A percentile compares a stretch with the other conserved stretches of the same genome.
Evolutionary conservation across 495 filamentous ascomycete genomes (phyloP).

Genomic region (Penicillium psychrofluorescens): DNA sequence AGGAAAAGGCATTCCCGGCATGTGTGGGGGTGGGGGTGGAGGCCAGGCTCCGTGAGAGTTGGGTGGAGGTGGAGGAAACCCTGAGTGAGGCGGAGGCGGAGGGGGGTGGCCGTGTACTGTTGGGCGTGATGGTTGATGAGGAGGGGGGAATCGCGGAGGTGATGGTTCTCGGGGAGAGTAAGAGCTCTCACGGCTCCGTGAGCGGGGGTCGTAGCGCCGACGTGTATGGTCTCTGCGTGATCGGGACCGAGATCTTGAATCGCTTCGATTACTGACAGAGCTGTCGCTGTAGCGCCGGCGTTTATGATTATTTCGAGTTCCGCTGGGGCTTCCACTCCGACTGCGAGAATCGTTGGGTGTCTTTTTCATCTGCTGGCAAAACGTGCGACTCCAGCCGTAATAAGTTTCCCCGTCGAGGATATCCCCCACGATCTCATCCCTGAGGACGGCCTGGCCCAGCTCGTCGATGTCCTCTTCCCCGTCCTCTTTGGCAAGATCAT

Average conservation of each 20-base stretch:
- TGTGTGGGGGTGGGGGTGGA: conserved; percentile 32
- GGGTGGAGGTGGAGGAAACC: conserved; percentile 34
- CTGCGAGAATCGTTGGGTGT: conserved; percentile 23
- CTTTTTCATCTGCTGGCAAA: conserved; percentile 76
- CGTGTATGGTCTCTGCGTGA: conserved; percentile 11
- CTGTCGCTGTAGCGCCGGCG: conserved; percentile 45
- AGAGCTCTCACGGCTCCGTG: conserved; percentile 38
- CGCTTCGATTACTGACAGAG: conserved; percentile 26
- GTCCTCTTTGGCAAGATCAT: conserved; percentile 31
- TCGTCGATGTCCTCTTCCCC: conserved; percentile 56
- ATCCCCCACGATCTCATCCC: conserved; percentile 55
- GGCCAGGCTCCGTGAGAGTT: conserved; percentile 48
- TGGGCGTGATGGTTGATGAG: conserved; percentile 19
- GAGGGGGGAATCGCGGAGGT: conserved; percentile 19
- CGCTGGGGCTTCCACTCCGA: conserved; percentile 25
- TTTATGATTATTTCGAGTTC: conserved; percentile 30
- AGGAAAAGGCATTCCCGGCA: conserved; percentile 14
- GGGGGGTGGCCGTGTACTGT: conserved; percentile 6
- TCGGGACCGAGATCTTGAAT: conserved; percentile 15
- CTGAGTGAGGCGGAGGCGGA: conserved; percentile 7
- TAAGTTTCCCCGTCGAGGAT: conserved; percentile 61
- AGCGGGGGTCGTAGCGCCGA: conserved; percentile 21
- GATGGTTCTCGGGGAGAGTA: conserved; percentile 35
- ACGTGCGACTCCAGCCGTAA: conserved; percentile 77
- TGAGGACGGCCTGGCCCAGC: conserved; percentile 60